phyloP scores from a whole-genome alignment of 129 eudicot genomes.

The Heracleum sosnowskyi region DNA sequence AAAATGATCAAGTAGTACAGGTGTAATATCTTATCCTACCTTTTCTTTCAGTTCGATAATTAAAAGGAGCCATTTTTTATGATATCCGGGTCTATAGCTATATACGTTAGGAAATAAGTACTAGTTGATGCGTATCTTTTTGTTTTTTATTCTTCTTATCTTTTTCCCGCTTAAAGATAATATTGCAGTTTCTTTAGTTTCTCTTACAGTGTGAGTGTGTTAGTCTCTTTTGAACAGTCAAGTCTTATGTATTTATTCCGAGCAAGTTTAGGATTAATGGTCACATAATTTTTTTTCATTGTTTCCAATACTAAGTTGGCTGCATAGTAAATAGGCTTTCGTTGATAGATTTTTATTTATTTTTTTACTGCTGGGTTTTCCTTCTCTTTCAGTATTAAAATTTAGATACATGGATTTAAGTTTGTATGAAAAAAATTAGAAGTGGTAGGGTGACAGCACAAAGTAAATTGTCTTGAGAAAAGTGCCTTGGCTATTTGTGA shows the following conservation, averaged over 20 bases:
- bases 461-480: neutral
- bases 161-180: neutral
- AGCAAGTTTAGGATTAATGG: neutral
- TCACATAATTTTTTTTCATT: neutral
- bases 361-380: neutral
- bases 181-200: neutral
- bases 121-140: neutral
- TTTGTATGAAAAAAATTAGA: neutral
- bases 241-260: neutral
- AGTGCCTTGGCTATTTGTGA: neutral
- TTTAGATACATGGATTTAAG: neutral
- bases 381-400: neutral
- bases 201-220: neutral
- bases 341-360: neutral
- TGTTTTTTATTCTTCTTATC: neutral
- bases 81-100: neutral
- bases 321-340: neutral
- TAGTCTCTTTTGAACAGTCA: neutral
- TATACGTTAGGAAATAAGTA: neutral
- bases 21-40: conserved; percentile 21
- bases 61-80: neutral
- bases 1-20: conserved; percentile 60
- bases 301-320: neutral
- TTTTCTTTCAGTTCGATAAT: neutral
- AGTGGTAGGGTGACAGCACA: neutral